Conservation (phyloP, 495 filamentous ascomycete genomes). For the Parachaetomium inaequale region DNA sequence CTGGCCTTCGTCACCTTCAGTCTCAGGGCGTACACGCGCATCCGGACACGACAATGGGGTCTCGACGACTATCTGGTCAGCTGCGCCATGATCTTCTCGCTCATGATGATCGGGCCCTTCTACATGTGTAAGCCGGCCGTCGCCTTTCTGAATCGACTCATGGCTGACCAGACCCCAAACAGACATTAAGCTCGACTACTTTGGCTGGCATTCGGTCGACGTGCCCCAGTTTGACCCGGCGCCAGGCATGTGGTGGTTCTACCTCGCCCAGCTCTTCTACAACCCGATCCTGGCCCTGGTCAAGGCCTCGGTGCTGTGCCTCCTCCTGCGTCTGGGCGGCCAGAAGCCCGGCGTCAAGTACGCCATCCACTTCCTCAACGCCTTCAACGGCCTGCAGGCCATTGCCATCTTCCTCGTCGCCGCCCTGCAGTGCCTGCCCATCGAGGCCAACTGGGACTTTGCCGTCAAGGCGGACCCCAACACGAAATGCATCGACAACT, state of each 20-base stretch:
- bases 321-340: slow-evolving; percentile 47
- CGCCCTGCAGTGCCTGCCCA: slow-evolving; percentile 52
- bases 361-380: slow-evolving; percentile 42
- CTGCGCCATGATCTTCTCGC: slow-evolving; percentile 15
- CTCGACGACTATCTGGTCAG: slow-evolving; percentile 13
- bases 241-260: slow-evolving; percentile 39
- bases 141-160: not conserved
- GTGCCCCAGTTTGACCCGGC: slow-evolving; percentile 36
- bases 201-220: slow-evolving; percentile 44
- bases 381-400: slow-evolving; percentile 45
- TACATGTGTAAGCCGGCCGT: slow-evolving; percentile 15
- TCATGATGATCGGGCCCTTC: slow-evolving; percentile 18
- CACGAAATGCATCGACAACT: slow-evolving; percentile 40
- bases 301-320: slow-evolving; percentile 53
- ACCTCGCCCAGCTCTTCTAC: slow-evolving; percentile 53
- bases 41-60: slow-evolving; percentile 10
- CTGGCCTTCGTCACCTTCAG: slow-evolving; percentile 9
- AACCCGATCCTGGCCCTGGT: slow-evolving; percentile 56
- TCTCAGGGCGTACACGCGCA: slow-evolving; percentile 4
- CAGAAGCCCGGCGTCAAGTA: slow-evolving; percentile 39
- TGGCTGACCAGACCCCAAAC: not conserved
- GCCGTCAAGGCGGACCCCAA: slow-evolving; percentile 29
- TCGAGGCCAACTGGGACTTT: slow-evolving; percentile 42
- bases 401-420: slow-evolving; percentile 50
- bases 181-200: slow-evolving; percentile 34